These are phyloP conservation scores for Acephala macrosclerotiorum DNA, from an alignment of 2,329 filamentous ascomycete genomes.

Conservation along the genomic window DNA sequence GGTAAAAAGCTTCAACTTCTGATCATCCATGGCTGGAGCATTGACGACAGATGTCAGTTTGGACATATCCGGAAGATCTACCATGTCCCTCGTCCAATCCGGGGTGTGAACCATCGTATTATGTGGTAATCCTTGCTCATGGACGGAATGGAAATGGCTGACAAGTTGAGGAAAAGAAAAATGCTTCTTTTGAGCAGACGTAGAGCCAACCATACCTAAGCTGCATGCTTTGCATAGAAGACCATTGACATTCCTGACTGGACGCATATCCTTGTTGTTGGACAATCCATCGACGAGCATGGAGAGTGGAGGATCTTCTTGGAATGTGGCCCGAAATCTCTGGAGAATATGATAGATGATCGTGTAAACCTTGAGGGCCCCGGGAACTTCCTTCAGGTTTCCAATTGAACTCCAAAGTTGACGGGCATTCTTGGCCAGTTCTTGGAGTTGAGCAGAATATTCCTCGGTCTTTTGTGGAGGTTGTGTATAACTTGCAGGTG, in stretches of 20 bases:
- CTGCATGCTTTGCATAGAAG: constrained; percentile 64
- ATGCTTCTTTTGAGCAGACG: constrained; percentile 46
- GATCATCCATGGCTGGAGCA: constrained; percentile 62
- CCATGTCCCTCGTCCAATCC: constrained; percentile 68
- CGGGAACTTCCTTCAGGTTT: constrained; percentile 66
- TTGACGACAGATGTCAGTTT: constrained; percentile 56
- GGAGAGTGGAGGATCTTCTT: constrained; percentile 60
- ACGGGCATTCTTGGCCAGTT: constrained; percentile 61
- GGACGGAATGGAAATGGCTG: constrained; percentile 60
- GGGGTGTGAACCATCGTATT: constrained; percentile 41
- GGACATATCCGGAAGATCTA: constrained; percentile 61
- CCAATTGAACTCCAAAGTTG: constrained; percentile 69
- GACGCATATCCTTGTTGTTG: constrained; percentile 63
- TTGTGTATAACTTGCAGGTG: constrained; percentile 36
- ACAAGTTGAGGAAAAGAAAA: constrained; percentile 67
- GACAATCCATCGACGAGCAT: constrained; percentile 66
- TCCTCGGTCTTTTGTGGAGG: constrained; percentile 48
- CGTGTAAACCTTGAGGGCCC: constrained; percentile 67
- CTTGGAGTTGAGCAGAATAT: constrained; percentile 57
- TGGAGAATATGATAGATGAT: constrained; percentile 69
- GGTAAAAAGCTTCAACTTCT: constrained; percentile 59
- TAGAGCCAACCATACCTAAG: constrained; percentile 41
- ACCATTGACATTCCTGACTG: constrained; percentile 60
- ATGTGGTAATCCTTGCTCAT: constrained; percentile 42
- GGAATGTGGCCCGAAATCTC: constrained; percentile 64